These are phyloP conservation scores for Protea cynaroides DNA, from an alignment of 164 flowering plant species.

Conservation along the genomic window DNA sequence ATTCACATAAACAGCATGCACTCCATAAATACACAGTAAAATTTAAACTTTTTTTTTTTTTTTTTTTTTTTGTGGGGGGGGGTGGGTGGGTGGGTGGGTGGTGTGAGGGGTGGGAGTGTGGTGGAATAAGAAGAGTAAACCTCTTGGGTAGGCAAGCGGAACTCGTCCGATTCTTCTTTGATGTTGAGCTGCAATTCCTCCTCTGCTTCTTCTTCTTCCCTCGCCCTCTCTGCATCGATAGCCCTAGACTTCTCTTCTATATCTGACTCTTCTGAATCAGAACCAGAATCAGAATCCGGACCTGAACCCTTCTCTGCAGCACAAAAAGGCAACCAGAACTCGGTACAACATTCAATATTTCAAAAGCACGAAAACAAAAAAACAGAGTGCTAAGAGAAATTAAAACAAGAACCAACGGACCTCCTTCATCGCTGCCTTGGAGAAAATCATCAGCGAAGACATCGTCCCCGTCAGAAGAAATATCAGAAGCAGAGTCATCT, in stretches of 20 bases:
- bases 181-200: slow-evolving; percentile 70
- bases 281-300: slow-evolving; percentile 35
- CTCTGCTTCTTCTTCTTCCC: slow-evolving; percentile 46
- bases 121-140: slow-evolving; percentile 22
- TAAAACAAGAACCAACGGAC: slow-evolving; percentile 5
- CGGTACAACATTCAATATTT: background rate
- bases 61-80: too few species aligned
- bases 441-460: slow-evolving; percentile 67
- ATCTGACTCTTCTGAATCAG: slow-evolving; percentile 47
- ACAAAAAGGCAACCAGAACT: background rate
- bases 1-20: background rate
- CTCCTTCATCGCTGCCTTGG: slow-evolving; percentile 50
- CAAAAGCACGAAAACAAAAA: background rate
- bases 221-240: slow-evolving; percentile 43
- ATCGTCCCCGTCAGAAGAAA: slow-evolving; percentile 54
- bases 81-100: too few species aligned
- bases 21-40: too few species aligned
- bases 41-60: too few species aligned
- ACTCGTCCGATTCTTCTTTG: slow-evolving; percentile 72
- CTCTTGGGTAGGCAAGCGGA: slow-evolving; percentile 76
- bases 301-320: slow-evolving; percentile 29
- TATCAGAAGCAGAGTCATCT: slow-evolving; percentile 42
- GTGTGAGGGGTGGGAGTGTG: too few species aligned
- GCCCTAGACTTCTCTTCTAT: slow-evolving; percentile 48
- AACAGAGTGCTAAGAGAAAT: background rate